phyloP scores from a whole-genome alignment of 352 stramenopile species.

The Globisporangium orthogonon region DNA sequence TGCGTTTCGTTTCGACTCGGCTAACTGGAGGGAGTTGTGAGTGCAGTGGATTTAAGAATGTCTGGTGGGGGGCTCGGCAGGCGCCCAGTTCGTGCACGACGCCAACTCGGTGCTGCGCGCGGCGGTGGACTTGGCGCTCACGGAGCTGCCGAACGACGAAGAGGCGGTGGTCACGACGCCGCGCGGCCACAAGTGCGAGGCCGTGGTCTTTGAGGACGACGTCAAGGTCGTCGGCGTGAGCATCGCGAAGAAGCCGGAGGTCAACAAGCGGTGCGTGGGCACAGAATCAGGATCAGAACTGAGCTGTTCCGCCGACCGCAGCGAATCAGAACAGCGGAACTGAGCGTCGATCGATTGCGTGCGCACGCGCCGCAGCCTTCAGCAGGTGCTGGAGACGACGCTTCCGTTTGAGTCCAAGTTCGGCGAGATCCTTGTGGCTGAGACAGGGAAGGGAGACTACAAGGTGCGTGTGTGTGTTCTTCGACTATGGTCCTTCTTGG shows the following conservation, averaged over 20 bases:
- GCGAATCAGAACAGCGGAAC: too few relatives aligned
- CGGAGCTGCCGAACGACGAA: conserved; percentile 76
- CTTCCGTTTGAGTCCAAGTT: conserved; percentile 65
- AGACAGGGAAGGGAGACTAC: conserved; percentile 29
- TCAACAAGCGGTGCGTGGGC: conserved; percentile 31
- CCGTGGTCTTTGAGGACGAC: conserved; percentile 67
- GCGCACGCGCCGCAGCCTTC: conserved; percentile 20
- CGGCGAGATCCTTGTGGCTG: conserved; percentile 54
- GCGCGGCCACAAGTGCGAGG: conserved; percentile 62
- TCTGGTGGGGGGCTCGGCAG: conserved; percentile 12
- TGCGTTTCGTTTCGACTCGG: conserved; percentile 3
- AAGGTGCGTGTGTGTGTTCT: conserved; percentile 20
- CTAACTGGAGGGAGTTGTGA: not conserved
- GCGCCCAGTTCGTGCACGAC: conserved; percentile 61
- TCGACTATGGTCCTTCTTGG: not conserved
- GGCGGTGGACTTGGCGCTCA: conserved; percentile 63
- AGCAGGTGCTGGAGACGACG: conserved; percentile 41
- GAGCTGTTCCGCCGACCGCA: too few relatives aligned
- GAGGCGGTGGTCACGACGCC: conserved; percentile 75
- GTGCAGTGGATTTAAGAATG: not conserved
- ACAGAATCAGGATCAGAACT: too few relatives aligned
- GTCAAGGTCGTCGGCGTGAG: conserved; percentile 74
- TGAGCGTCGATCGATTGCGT: not conserved
- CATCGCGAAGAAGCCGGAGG: conserved; percentile 37
- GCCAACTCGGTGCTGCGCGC: conserved; percentile 66